Conservation (phyloP, 1,284 basidiomycete genomes). For the Wallemia hederae region DNA sequence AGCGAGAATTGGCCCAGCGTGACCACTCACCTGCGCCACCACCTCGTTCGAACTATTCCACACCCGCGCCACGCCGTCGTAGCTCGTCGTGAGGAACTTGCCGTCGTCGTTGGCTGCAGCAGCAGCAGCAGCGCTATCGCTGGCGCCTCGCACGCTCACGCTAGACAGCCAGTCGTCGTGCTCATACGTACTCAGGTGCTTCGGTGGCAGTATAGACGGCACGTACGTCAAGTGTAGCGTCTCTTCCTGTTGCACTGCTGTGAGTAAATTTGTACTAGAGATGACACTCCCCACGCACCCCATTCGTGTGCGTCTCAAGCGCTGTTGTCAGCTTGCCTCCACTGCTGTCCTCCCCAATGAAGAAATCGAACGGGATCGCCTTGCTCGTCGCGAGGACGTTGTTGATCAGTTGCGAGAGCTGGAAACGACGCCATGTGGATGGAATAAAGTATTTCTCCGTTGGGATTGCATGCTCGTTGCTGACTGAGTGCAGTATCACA, state of each 20-base stretch:
- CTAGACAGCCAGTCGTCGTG: conserved; percentile 87
- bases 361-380: conserved; percentile 77
- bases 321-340: conserved; percentile 47
- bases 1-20: neutral
- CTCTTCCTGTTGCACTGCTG: conserved; percentile 28
- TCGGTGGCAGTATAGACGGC: conserved; percentile 65
- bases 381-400: conserved; percentile 48
- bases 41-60: conserved; percentile 23
- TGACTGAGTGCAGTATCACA: conserved; percentile 52
- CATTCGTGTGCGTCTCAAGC: conserved; percentile 26
- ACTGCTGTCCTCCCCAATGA: conserved; percentile 24
- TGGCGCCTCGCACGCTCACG: conserved; percentile 22
- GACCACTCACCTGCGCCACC: neutral
- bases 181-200: conserved; percentile 44
- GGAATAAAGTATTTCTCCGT: conserved; percentile 85
- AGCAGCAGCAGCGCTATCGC: too few relatives aligned
- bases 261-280: neutral
- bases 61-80: conserved; percentile 42
- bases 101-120: conserved; percentile 16
- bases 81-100: conserved; percentile 45
- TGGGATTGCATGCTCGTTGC: conserved; percentile 42
- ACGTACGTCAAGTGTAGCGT: conserved; percentile 85
- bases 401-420: conserved; percentile 93
- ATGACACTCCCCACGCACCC: conserved; percentile 8
- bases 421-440: conserved; percentile 62